Base-by-base conservation (phyloP, 169 alveolate species). In the Plasmodium vinckei region DNA sequence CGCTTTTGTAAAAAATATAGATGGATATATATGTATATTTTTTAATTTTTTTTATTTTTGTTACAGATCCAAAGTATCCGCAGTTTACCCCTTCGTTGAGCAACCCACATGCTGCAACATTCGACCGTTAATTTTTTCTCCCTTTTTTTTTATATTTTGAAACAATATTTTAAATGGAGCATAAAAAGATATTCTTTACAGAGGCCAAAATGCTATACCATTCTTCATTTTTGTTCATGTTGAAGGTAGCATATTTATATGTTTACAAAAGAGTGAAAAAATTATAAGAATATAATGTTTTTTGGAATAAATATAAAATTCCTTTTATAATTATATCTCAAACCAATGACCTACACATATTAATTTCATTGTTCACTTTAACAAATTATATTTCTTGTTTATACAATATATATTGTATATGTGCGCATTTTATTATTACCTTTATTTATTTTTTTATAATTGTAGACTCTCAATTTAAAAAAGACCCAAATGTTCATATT, bases 41-140 rank as follows among this genome's bases (percentile, higher is more conserved):
- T 10, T 61, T 23, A 9, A 61, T 6, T 17, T n/a, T 9, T 1
- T 77, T 56, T 53, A 27, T 33, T 51, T 56, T 68, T 42, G 47
- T 77, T 46, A 6, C 57, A 77, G 88, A 75, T 57, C 88, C 88
- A 1, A 77, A 77, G 17, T 77, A 57, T 56, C 88, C 88, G 71
- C 88, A 77, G 19, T 77, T 77, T 77, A 53, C 63, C 67, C 88
- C 88, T 17, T 63, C 88, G 33, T 63, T 77, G 75, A 77, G 42
- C 51, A 77, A 77, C 25, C 88, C 88, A 25, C 88, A 63, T 46
- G 75, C 88, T 47, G 71, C 88, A 64, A 47, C 73, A 57, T 47
- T 57, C 54, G 77, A 75, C 65, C 88, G 88, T 77, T 77, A 77
- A 64, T 63, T 77, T 73, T 77, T 17, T 75, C 21, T 46, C 59